Base-by-base conservation (phyloP, 108 stramenopile genomes). In the Pseudonitzschia delicatissima region DNA sequence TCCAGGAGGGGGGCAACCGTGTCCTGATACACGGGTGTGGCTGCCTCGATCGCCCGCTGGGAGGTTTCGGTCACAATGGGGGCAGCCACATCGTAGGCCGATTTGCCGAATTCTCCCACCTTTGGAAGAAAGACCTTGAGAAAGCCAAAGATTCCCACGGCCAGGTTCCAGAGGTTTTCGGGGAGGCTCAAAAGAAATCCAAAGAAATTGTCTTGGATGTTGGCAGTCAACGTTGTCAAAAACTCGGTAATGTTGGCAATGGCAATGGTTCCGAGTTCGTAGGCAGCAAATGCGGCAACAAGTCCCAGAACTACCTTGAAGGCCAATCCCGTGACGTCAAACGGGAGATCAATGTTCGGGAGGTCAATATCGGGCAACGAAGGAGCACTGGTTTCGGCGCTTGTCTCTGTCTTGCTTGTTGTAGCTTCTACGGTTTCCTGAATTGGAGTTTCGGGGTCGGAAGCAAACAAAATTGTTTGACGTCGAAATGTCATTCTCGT, bases 21-120 rank as follows among this genome's bases (percentile, higher is more conserved):
- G 11, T 55, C 53, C 18, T 32, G 29, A 5, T 31, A 0, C 11
- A 55, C 32, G 20, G 53, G 53, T 11, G 53, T 55, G 0, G 53
- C 53, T 0, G n/a, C 28, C 32, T 55, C 53, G 18, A 55, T 17
- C 2, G 25, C 4, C 25, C 25, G 20, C 27, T 25, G 27, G 0
- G 50, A 51, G 17, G 32, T 29, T 0, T 33, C 53, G n/a, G 11
- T 27, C 0, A 55, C 6, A 27, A 33, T 29, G 11, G 53, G 53
- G n/a, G 53, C 29, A 23, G 31, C 53, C 32, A 12, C n/a, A 0
- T 55, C 31, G 32, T 55, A 55, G 53, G 53, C 53, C 15, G 53
- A 31, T 27, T 33, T 25, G n/a, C 53, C 32, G 9, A 17, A 13
- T 1, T 31, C 1, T 8, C 31, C 53, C 0, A 55, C 11, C 11